Conservation (phyloP, 1,139 yeast genomes). For the Geotrichum klebahnii region DNA sequence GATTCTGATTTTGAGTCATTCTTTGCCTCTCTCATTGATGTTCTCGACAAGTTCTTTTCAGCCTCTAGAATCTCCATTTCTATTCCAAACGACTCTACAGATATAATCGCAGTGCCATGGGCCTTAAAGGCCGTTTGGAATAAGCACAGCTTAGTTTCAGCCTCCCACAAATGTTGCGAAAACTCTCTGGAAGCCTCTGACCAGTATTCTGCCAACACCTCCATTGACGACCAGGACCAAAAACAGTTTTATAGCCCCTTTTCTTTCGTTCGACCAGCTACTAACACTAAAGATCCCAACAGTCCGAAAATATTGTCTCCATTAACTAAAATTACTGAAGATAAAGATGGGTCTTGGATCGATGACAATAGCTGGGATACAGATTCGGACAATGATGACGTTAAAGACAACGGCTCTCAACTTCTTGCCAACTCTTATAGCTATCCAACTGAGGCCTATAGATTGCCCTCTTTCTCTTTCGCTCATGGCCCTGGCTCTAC, state of each 20-base stretch:
- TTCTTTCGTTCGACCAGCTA: too few species aligned
- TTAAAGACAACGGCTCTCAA: too few species aligned
- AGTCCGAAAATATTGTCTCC: too few species aligned
- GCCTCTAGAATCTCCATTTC: conserved; percentile 35
- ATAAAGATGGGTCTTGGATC: too few species aligned
- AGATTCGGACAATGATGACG: too few species aligned
- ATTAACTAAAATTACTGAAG: too few species aligned
- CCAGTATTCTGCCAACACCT: background rate
- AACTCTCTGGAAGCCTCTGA: conserved; percentile 3
- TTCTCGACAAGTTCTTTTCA: conserved; percentile 31
- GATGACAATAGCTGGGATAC: too few species aligned
- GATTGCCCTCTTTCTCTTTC: background rate
- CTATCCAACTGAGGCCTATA: too few species aligned
- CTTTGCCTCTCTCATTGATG: conserved; percentile 32
- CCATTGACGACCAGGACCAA: too few species aligned
- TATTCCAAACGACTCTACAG: conserved; percentile 38
- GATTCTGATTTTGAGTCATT: conserved; percentile 38
- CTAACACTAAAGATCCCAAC: too few species aligned
- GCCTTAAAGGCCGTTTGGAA: conserved; percentile 38
- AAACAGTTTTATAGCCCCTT: too few species aligned
- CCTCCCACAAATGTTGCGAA: conserved; percentile 2
- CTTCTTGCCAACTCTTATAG: too few species aligned
- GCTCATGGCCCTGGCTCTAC: background rate
- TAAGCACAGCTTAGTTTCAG: conserved; percentile 14
- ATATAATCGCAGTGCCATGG: conserved; percentile 39